Conservation (phyloP, 192 early-diverging fungal genomes). For the Rhizophagus sp. region DNA sequence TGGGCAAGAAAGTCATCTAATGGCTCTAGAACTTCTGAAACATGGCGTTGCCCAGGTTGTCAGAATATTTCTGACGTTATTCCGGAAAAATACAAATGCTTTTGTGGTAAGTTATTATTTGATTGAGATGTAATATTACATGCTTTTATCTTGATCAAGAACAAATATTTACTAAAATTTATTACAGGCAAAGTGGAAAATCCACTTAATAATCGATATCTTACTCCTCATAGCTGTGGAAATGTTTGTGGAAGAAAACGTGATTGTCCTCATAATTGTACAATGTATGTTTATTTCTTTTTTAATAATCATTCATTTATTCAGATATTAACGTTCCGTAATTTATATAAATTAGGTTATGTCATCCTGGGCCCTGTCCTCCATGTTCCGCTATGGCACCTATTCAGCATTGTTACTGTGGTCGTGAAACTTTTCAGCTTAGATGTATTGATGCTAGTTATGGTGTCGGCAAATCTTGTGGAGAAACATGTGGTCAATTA, state of each 20-base stretch:
- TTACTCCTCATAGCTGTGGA: conserved; percentile 85
- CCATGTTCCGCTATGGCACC: conserved; percentile 84
- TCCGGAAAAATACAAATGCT: conserved; percentile 81
- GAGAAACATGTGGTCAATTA: conserved; percentile 62
- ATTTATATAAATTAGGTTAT: conserved; percentile 50
- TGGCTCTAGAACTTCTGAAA: conserved; percentile 28
- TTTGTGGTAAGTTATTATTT: conserved; percentile 65
- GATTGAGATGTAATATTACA: neutral
- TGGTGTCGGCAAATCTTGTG: conserved; percentile 68
- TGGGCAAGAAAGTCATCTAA: conserved; percentile 69
- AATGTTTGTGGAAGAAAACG: conserved; percentile 66
- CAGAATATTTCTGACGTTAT: conserved; percentile 66
- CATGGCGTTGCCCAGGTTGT: conserved; percentile 94
- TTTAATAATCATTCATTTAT: neutral
- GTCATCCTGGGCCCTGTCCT: conserved; percentile 94
- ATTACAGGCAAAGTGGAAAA: conserved; percentile 57
- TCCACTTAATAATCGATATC: conserved; percentile 63
- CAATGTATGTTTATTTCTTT: conserved; percentile 45
- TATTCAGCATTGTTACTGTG: conserved; percentile 81
- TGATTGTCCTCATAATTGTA: conserved; percentile 79
- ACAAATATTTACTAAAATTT: neutral
- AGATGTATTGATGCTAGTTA: conserved; percentile 78
- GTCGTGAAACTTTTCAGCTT: conserved; percentile 61
- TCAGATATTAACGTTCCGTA: neutral
- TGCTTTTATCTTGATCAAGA: neutral